phyloP scores from a whole-genome alignment of 768 basidiomycete genomes.

The Boletus coccyginus region DNA sequence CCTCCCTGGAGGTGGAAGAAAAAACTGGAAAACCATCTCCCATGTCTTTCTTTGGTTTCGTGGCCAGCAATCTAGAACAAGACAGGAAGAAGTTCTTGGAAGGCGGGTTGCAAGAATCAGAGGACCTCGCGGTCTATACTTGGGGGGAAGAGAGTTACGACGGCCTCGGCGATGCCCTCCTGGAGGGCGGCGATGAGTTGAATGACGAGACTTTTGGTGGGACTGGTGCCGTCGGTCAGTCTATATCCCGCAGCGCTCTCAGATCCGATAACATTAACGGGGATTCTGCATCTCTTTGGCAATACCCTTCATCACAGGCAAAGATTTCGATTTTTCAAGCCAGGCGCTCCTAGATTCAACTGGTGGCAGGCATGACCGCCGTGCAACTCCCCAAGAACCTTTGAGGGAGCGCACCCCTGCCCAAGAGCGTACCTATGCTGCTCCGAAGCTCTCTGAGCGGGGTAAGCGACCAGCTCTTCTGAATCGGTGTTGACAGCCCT shows the following conservation, averaged over 20 bases:
- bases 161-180: constrained; percentile 81
- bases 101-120: constrained; percentile 51
- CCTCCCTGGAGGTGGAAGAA: constrained; percentile 15
- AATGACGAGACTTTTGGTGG: constrained; percentile 97
- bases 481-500: not conserved
- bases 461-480: constrained; percentile 23
- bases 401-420: constrained; percentile 28
- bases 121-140: constrained; percentile 86
- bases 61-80: constrained; percentile 59
- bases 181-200: constrained; percentile 88
- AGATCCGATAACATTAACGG: constrained; percentile 16
- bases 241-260: not conserved
- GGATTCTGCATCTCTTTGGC: not conserved
- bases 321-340: constrained; percentile 86
- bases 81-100: constrained; percentile 58
- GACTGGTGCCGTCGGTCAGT: constrained; percentile 67
- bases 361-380: constrained; percentile 13
- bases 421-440: constrained; percentile 20
- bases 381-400: constrained; percentile 21
- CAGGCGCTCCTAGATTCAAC: constrained; percentile 33
- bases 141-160: constrained; percentile 93
- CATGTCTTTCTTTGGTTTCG: constrained; percentile 87
- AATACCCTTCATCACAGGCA: constrained; percentile 48
- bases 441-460: constrained; percentile 24
- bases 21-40: constrained; percentile 12